These are phyloP conservation scores for Oenanthe javanica DNA, from an alignment of 140 eudicot genomes.

Conservation along the genomic window DNA sequence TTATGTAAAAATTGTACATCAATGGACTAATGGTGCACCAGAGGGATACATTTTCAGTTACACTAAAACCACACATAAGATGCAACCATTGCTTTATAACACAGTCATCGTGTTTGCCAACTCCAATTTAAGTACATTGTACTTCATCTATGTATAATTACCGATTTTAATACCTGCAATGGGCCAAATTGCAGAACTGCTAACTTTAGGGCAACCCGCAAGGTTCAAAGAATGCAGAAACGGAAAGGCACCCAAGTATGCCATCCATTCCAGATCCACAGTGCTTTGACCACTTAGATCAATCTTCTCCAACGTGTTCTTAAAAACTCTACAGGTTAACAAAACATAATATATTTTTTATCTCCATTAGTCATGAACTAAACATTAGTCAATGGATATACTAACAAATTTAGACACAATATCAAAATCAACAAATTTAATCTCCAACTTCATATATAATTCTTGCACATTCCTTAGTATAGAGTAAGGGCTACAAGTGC, in stretches of 20 bases:
- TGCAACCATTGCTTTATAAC: background rate
- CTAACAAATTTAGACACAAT: background rate
- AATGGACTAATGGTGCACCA: background rate
- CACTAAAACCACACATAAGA: background rate
- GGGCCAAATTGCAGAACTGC: constrained; percentile 80
- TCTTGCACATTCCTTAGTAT: background rate
- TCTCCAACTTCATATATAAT: background rate
- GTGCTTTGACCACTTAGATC: constrained; percentile 68
- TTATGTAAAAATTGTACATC: background rate
- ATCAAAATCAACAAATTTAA: background rate
- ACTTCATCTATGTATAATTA: background rate
- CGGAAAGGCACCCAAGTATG: constrained; percentile 71
- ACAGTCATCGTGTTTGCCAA: background rate
- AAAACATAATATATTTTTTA: background rate
- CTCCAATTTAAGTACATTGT: background rate
- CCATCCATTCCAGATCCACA: constrained; percentile 97
- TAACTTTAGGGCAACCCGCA: constrained; percentile 62
- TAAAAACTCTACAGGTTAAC: constrained; percentile 51
- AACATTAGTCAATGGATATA: no score
- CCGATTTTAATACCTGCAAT: constrained; percentile 44
- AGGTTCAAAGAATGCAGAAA: constrained; percentile 56
- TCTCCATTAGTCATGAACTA: background rate
- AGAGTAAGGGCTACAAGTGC: background rate
- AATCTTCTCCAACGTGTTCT: constrained; percentile 58
- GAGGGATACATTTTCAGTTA: background rate